A percentile compares a stretch with the other conserved stretches of the same genome.
Conservation (phyloP, 2,329 filamentous ascomycete genomes). For the Aureobasidium leucospermi region DNA sequence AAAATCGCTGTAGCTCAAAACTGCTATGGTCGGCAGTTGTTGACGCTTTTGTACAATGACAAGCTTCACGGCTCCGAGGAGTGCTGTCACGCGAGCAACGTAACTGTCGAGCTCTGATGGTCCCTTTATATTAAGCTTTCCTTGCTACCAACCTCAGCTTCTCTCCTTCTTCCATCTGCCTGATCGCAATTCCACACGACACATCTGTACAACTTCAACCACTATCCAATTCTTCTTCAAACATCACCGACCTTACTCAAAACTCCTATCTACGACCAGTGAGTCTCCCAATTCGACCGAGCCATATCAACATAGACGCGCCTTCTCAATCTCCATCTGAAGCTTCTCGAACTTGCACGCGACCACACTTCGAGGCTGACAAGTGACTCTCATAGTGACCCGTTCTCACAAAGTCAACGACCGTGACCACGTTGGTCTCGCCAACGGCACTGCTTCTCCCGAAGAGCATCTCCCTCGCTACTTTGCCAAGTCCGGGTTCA, state of each 20-base stretch:
- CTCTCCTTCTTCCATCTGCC: background rate
- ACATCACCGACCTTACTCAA: background rate
- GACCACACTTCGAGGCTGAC: background rate
- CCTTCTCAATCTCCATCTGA: background rate
- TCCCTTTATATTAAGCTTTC: slow-evolving; percentile 13
- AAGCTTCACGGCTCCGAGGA: slow-evolving; percentile 5
- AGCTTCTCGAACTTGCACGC: background rate
- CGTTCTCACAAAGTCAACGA: slow-evolving; percentile 95
- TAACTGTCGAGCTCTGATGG: slow-evolving; percentile 3
- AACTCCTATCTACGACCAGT: background rate
- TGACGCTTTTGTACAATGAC: background rate
- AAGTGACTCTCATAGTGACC: slow-evolving; percentile 60
- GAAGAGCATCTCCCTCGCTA: slow-evolving; percentile 78
- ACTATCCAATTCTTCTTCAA: background rate
- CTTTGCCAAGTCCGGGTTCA: slow-evolving; percentile 80
- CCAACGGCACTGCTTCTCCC: slow-evolving; percentile 62
- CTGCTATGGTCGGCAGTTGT: background rate
- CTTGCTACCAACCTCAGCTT: slow-evolving; percentile 9
- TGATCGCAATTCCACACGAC: background rate
- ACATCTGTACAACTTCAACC: background rate
- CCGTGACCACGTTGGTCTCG: slow-evolving; percentile 75
- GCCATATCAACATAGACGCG: background rate
- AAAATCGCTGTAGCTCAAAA: background rate
- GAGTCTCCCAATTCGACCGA: background rate
- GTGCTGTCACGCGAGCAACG: slow-evolving; percentile 11